A percentile compares a stretch with the other conserved stretches of the same genome.
phyloP scores from a whole-genome alignment of 176 grass and related monocot species.

The Eremochloa ophiuroides region DNA sequence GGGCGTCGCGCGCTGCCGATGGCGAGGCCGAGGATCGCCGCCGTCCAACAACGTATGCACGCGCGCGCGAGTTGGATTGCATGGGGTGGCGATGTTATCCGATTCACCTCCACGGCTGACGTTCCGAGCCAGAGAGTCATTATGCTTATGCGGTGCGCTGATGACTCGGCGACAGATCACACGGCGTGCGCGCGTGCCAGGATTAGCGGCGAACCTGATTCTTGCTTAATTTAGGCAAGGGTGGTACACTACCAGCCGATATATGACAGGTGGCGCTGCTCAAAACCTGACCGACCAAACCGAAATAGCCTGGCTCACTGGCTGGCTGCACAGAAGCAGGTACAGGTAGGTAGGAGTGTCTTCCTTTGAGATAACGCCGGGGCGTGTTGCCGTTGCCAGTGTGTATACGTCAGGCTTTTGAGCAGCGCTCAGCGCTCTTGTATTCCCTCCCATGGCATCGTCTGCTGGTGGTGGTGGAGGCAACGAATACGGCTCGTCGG shows the following conservation, averaged over 20 bases:
- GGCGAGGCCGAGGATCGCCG: neutral
- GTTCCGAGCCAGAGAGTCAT: neutral
- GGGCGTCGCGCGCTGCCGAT: neutral
- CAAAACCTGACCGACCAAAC: neutral
- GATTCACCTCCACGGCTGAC: neutral
- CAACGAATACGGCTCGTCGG: neutral
- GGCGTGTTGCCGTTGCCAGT: too few species aligned
- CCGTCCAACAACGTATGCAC: neutral
- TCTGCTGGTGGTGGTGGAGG: neutral
- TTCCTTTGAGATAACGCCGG: too few species aligned
- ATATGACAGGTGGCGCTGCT: neutral
- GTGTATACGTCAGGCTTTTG: too few species aligned
- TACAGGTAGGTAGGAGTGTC: too few species aligned
- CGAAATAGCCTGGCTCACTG: too few species aligned
- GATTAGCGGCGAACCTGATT: neutral
- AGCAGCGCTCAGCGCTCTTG: too few species aligned
- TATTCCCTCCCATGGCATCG: too few species aligned
- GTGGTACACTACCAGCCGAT: neutral
- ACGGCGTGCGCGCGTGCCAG: neutral
- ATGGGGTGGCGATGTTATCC: neutral
- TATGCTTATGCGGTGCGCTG: neutral
- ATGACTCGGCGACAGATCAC: slow-evolving; percentile 33
- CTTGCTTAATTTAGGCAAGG: neutral
- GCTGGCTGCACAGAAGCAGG: too few species aligned
- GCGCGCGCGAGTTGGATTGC: neutral